Evolutionary conservation across 495 filamentous ascomycete genomes (phyloP).

Genomic region (Lasiosphaeriaceae sp.): DNA sequence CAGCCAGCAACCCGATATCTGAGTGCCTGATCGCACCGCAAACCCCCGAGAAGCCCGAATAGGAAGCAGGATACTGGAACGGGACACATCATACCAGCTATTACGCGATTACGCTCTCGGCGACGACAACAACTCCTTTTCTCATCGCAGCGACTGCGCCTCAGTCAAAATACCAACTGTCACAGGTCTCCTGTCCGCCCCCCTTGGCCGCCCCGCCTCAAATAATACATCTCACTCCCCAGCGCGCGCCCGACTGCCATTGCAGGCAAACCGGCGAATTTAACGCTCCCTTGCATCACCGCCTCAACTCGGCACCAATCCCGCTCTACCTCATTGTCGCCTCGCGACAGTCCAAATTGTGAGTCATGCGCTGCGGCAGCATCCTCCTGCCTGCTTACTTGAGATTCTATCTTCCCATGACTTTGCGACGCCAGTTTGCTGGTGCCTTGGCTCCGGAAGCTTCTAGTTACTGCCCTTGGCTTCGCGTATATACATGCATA

Average conservation of each 20-base stretch:
- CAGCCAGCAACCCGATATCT: not conserved
- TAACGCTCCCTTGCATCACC: constrained; percentile 32
- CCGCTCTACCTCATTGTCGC: constrained; percentile 19
- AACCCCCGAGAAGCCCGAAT: not conserved
- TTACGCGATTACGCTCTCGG: constrained; percentile 11
- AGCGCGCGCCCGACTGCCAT: constrained; percentile 12
- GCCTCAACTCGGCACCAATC: constrained; percentile 34
- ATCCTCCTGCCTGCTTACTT: constrained; percentile 17
- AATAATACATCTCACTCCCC: too few species aligned
- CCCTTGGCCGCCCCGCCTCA: constrained; percentile 7
- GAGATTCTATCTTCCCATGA: constrained; percentile 11
- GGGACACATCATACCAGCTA: too few species aligned
- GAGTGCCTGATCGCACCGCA: constrained; percentile 4
- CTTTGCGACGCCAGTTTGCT: constrained; percentile 8
- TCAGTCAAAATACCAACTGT: constrained; percentile 9
- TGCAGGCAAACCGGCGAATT: constrained; percentile 35
- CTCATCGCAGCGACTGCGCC: constrained; percentile 18
- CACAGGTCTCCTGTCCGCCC: not conserved
- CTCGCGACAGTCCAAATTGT: constrained; percentile 31
- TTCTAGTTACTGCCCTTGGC: not conserved
- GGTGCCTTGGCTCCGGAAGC: constrained; percentile 6
- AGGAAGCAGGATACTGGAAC: not conserved
- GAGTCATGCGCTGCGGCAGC: constrained; percentile 38
- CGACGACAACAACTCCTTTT: constrained; percentile 7
- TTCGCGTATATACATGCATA: not conserved